phyloP scores from a whole-genome alignment of 2,329 filamentous ascomycete species.

The Neonectria faginata region DNA sequence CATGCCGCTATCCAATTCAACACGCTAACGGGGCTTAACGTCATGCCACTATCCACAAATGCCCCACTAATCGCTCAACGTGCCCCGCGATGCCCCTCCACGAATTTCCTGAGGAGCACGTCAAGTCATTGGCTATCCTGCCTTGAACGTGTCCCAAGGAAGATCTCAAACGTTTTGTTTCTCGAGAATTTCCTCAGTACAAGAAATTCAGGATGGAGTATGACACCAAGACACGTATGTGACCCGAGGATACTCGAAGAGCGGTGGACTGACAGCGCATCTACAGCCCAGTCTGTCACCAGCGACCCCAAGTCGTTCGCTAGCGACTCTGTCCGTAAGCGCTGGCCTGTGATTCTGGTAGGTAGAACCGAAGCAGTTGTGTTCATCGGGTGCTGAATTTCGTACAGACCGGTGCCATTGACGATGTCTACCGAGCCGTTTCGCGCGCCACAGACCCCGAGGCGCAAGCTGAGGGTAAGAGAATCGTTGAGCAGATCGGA shows the following conservation, averaged over 20 bases:
- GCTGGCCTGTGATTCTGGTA: constrained; percentile 95
- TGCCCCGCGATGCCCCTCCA: constrained; percentile 48
- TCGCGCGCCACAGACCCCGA: constrained; percentile 69
- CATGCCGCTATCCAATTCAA: constrained; percentile 35
- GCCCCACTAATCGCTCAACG: constrained; percentile 37
- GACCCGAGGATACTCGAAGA: background rate
- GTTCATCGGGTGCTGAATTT: constrained; percentile 13
- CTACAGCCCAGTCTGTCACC: constrained; percentile 78
- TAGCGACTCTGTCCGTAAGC: constrained; percentile 82
- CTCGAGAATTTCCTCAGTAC: background rate
- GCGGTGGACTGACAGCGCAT: constrained; percentile 31
- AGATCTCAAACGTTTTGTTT: constrained; percentile 22
- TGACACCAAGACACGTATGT: constrained; percentile 79
- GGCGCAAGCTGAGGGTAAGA: constrained; percentile 84
- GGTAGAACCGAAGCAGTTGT: constrained; percentile 42
- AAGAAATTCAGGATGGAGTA: constrained; percentile 69
- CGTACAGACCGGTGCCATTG: constrained; percentile 85
- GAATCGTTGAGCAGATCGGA: constrained; percentile 81
- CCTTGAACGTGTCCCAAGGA: constrained; percentile 18
- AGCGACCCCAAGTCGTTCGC: constrained; percentile 89
- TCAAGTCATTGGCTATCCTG: constrained; percentile 12
- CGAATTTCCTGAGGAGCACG: constrained; percentile 23
- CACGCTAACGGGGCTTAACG: constrained; percentile 42
- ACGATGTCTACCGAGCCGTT: constrained; percentile 88
- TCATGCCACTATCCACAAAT: constrained; percentile 40